These are phyloP conservation scores for Sherardia arvensis DNA, from an alignment of 257 asterid species.

Conservation along the genomic window DNA sequence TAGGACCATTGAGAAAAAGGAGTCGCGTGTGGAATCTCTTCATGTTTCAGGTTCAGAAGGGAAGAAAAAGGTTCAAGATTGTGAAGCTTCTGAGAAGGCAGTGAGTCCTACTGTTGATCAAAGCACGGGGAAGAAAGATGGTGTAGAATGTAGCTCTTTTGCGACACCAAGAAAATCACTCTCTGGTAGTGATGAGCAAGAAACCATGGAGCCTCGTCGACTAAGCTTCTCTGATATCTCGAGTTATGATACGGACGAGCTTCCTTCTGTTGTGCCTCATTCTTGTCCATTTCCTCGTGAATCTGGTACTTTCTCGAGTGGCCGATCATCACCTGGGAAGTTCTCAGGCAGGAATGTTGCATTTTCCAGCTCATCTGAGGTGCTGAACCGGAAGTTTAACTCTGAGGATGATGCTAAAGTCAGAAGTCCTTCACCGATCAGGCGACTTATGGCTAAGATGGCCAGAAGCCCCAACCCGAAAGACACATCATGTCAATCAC, in stretches of 20 bases:
- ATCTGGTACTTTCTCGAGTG: conserved; percentile 6
- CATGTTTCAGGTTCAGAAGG: conserved; percentile 19
- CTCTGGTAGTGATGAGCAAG: conserved; percentile 3
- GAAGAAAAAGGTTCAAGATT: conserved; percentile 19
- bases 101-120: conserved; percentile 11
- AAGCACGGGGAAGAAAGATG: conserved; percentile 17
- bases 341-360: conserved; percentile 21
- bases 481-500: conserved; percentile 16
- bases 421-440: conserved; percentile 52
- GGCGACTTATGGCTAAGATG: conserved; percentile 35
- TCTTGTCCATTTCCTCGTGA: conserved; percentile 16
- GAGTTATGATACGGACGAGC: conserved; percentile 3
- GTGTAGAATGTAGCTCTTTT: conserved; percentile 13
- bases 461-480: conserved; percentile 37
- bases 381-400: conserved; percentile 12
- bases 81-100: conserved; percentile 9
- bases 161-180: conserved; percentile 11
- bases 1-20: conserved; percentile 12
- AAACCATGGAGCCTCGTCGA: conserved; percentile 13
- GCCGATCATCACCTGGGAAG: conserved; percentile 12
- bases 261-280: conserved; percentile 14
- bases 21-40: background rate
- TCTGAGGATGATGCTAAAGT: conserved; percentile 25
- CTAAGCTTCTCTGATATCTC: conserved; percentile 21
- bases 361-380: conserved; percentile 22